Percentiles rank a stretch among this genome's conserved stretches.
Evolutionary conservation across 495 filamentous ascomycete species (phyloP).

Genomic region (Penicillium coffeae): DNA sequence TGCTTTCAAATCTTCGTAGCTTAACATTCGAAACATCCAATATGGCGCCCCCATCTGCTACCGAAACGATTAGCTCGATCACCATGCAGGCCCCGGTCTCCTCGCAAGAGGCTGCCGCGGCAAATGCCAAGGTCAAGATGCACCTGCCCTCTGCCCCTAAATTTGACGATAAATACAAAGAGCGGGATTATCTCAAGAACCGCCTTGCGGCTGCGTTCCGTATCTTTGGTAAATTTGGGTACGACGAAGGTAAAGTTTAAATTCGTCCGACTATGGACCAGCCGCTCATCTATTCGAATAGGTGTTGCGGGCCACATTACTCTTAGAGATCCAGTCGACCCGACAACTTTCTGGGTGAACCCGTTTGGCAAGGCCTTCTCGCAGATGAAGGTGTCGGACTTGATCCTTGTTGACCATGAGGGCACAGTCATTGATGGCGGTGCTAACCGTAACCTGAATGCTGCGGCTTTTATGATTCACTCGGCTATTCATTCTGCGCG

Average conservation of each 20-base stretch:
- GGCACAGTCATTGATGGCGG: conserved; percentile 70
- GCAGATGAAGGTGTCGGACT: conserved; percentile 63
- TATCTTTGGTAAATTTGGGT: conserved; percentile 66
- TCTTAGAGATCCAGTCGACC: conserved; percentile 64
- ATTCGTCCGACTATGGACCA: background rate
- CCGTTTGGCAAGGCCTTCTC: conserved; percentile 72
- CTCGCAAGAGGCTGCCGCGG: conserved; percentile 23
- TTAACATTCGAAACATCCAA: background rate
- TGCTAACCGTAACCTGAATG: conserved; percentile 57
- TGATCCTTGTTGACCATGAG: conserved; percentile 64
- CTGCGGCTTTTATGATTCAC: conserved; percentile 67
- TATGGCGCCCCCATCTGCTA: conserved; percentile 32
- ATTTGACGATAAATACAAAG: conserved; percentile 58
- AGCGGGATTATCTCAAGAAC: conserved; percentile 63
- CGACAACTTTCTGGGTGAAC: conserved; percentile 73
- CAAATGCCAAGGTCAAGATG: conserved; percentile 43
- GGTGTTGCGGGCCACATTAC: conserved; percentile 61
- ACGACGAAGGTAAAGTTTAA: conserved; percentile 50
- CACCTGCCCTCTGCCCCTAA: conserved; percentile 47
- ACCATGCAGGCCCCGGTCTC: conserved; percentile 19
- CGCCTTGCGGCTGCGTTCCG: conserved; percentile 63
- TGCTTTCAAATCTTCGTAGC: too few species aligned
- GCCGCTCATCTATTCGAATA: conserved; percentile 5
- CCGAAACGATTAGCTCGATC: conserved; percentile 20
- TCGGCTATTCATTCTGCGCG: conserved; percentile 63